phyloP scores from a whole-genome alignment of 1,139 yeast genomes.

The Saccharomycopsis phalli region DNA sequence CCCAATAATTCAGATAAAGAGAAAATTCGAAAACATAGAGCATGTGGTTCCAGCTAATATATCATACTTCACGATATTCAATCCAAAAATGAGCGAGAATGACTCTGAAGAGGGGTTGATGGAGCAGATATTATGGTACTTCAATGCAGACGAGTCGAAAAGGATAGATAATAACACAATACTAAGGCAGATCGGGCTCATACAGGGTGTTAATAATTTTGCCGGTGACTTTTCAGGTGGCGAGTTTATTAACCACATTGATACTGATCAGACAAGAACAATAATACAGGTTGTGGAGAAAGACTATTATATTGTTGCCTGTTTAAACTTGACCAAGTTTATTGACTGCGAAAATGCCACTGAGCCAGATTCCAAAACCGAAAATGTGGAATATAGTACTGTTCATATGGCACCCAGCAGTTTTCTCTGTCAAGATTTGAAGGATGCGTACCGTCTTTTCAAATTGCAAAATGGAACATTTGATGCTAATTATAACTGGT shows the following conservation, averaged over 20 bases:
- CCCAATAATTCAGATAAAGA: constrained; percentile 37
- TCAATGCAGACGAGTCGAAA: background rate
- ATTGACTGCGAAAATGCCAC: constrained; percentile 11
- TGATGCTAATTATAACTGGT: background rate
- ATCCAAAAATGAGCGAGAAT: constrained; percentile 12
- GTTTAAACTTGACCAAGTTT: constrained; percentile 15
- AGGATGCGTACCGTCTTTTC: constrained; percentile 14
- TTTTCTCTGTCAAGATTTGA: constrained; percentile 11
- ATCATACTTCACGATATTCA: constrained; percentile 16
- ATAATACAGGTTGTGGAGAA: constrained; percentile 13
- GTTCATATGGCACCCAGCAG: constrained; percentile 12
- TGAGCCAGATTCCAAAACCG: background rate
- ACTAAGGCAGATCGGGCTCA: constrained; percentile 29
- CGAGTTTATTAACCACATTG: constrained; percentile 7
- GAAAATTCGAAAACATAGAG: constrained; percentile 25
- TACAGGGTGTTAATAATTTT: constrained; percentile 31
- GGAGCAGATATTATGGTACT: constrained; percentile 17
- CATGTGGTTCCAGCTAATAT: constrained; percentile 15
- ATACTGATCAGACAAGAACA: constrained; percentile 18
- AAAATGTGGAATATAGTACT: constrained; percentile 14
- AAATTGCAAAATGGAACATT: constrained; percentile 15
- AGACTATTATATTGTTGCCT: constrained; percentile 12
- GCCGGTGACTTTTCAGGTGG: constrained; percentile 22
- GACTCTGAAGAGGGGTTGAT: constrained; percentile 13
- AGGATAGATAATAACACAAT: constrained; percentile 26